A percentile compares a stretch with the other conserved stretches of the same genome.
Evolutionary conservation across 2,329 filamentous ascomycete species (phyloP).

Genomic region (Ceratocystis destructans): DNA sequence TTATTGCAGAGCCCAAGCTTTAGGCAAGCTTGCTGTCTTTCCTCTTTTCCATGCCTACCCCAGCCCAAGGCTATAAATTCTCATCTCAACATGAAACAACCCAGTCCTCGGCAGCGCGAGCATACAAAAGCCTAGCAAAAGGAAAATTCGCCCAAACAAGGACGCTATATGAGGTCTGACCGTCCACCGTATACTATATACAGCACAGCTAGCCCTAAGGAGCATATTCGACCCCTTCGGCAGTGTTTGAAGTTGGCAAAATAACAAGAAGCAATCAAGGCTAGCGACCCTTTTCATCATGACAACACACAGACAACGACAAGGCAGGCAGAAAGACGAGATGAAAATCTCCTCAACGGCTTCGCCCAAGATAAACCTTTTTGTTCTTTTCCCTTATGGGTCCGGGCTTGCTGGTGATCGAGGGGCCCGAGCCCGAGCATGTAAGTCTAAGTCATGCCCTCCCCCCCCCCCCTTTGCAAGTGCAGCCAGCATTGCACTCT

Average conservation of each 20-base stretch:
- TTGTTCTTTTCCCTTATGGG: not conserved
- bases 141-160: not conserved
- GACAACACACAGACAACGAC: not conserved
- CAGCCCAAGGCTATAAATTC: not conserved
- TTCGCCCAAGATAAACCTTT: not conserved
- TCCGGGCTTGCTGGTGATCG: not conserved
- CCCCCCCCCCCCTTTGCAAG: not conserved
- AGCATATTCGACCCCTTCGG: not conserved
- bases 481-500: not conserved
- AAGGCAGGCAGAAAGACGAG: not conserved
- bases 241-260: not conserved
- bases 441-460: not conserved
- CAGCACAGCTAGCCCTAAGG: not conserved
- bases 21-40: not conserved
- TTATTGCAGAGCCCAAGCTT: not conserved
- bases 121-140: not conserved
- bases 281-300: not conserved
- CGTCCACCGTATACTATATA: conserved; percentile 5
- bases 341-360: not conserved
- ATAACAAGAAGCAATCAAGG: not conserved
- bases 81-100: conserved; percentile 7
- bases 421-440: not conserved
- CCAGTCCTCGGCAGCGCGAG: conserved; percentile 2
- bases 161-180: not conserved
- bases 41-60: not conserved